Base-by-base conservation (phyloP, 2,329 filamentous ascomycete species). In the Calonectria honghensis region DNA sequence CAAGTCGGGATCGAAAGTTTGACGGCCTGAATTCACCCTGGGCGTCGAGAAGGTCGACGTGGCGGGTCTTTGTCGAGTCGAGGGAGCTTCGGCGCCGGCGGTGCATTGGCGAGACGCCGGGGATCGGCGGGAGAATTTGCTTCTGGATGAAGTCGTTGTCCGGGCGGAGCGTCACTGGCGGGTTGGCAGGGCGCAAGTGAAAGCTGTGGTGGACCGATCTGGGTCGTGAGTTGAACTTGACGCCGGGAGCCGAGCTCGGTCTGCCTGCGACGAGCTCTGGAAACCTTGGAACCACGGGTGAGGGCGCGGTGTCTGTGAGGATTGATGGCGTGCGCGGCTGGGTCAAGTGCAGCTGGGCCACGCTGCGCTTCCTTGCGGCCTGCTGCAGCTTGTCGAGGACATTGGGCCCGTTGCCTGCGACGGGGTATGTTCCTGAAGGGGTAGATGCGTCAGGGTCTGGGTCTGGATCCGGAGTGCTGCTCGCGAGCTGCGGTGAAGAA, bases 31-130 rank as follows among this genome's bases (percentile, higher is more conserved):
- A 84, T 32, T 86, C 88, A 0, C 89, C 89, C 73, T 91, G 89
- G 0, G 91, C 91, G 76, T 93, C 91, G 3, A 93, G 84, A 0
- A 93, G 81, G 75, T 93, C 90, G 61, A 92, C 86, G 70, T 77
- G 81, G 0, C 78, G 77, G 27, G 39, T 73, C 68, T 18, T 73
- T 73, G 67, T 73, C 3, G 79, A 81, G 54, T 78, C 79, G 18
- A 72, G 4, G 9, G 79, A 81, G 61, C 74, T 75, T 16, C 75
- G 70, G 41, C 73, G 79, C 18, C 68, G 72, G 5, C 76, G 77
- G 32, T 79, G 79, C n/a, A 45, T 78, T 0, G 79, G 78, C 1
- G 81, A 2, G 75, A 65, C 1, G n/a, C 35, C 57, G 14, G 79
- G 80, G 1, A 81, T 79, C 6, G 80, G 80, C 5, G 80, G 79